Conservation (phyloP, 2,329 filamentous ascomycete species). For the Triangularia verruculosa region DNA sequence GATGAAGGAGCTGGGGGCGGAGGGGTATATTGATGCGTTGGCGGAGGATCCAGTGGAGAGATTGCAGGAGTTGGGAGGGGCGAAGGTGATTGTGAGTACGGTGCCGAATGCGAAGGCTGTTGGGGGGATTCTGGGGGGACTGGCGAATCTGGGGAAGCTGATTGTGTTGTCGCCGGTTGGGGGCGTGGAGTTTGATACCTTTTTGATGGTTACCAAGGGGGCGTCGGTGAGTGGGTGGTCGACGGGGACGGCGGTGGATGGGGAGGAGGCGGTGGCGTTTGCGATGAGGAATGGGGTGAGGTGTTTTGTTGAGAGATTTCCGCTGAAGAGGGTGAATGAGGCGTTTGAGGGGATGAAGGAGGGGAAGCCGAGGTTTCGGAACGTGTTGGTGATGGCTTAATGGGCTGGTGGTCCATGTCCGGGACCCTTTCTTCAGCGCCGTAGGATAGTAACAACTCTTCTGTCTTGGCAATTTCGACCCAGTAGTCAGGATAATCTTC, state of each 20-base stretch:
- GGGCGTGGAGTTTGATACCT: conserved; percentile 43
- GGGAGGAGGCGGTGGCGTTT: conserved; percentile 65
- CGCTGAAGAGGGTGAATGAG: conserved; percentile 47
- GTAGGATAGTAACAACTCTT: neutral
- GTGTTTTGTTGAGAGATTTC: conserved; percentile 63
- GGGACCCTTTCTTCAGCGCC: neutral
- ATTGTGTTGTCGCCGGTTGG: conserved; percentile 54
- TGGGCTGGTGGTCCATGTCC: neutral
- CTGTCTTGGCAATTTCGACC: too few relatives aligned
- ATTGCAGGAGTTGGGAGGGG: conserved; percentile 54
- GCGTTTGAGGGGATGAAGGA: conserved; percentile 34
- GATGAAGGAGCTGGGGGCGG: conserved; percentile 54
- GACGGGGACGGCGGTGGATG: conserved; percentile 59
- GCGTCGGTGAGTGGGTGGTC: conserved; percentile 62
- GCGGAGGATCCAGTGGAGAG: conserved; percentile 46
- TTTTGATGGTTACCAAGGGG: conserved; percentile 46
- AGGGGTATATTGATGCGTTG: conserved; percentile 57
- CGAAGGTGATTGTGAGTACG: conserved; percentile 58
- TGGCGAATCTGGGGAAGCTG: conserved; percentile 54
- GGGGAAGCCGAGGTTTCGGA: conserved; percentile 18
- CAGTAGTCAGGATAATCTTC: too few relatives aligned
- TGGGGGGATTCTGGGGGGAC: conserved; percentile 48
- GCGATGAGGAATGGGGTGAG: conserved; percentile 58
- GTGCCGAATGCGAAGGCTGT: conserved; percentile 57
- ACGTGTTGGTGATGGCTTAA: conserved; percentile 15